Percentiles rank a stretch among this genome's conserved stretches.
These are phyloP conservation scores for Naganishia sp. DNA, from an alignment of 1,284 basidiomycete species.

Conservation along the genomic window DNA sequence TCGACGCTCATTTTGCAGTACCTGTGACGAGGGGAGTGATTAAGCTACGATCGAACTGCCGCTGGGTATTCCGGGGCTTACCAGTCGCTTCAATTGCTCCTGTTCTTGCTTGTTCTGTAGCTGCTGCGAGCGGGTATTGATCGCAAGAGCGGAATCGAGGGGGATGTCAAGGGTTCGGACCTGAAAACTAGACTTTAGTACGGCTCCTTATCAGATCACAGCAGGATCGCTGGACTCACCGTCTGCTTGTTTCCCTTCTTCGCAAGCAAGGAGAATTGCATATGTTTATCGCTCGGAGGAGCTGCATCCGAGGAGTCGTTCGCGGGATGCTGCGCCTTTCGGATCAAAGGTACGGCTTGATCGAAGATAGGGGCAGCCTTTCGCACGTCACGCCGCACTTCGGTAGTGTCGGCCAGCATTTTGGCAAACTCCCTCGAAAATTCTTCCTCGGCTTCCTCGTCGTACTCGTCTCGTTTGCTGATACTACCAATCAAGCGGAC, in stretches of 20 bases:
- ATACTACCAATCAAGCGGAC: conserved; percentile 34
- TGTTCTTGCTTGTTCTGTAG: conserved; percentile 90
- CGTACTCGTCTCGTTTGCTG: conserved; percentile 51
- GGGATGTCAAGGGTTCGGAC: conserved; percentile 83
- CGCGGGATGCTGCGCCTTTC: conserved; percentile 53
- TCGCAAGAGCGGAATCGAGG: conserved; percentile 76
- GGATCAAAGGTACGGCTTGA: conserved; percentile 68
- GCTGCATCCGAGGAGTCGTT: conserved; percentile 47
- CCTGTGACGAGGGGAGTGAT: not conserved
- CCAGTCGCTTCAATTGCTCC: conserved; percentile 90
- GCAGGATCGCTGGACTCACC: conserved; percentile 55
- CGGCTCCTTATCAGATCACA: not conserved
- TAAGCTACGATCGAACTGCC: not conserved
- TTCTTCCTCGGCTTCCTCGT: conserved; percentile 83
- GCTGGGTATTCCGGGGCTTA: conserved; percentile 44
- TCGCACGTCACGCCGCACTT: conserved; percentile 76
- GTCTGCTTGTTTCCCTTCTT: conserved; percentile 93
- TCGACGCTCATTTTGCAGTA: conserved; percentile 56
- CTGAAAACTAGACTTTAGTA: conserved; percentile 54
- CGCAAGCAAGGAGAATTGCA: conserved; percentile 92
- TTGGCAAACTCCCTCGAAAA: conserved; percentile 95
- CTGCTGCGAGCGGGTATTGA: conserved; percentile 85
- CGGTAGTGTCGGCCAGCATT: conserved; percentile 83
- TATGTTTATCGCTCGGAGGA: conserved; percentile 56
- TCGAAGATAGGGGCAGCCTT: conserved; percentile 83